These are phyloP conservation scores for Suhomyces ambrosiae DNA, from an alignment of 1,139 yeast genomes.

Conservation along the genomic window DNA sequence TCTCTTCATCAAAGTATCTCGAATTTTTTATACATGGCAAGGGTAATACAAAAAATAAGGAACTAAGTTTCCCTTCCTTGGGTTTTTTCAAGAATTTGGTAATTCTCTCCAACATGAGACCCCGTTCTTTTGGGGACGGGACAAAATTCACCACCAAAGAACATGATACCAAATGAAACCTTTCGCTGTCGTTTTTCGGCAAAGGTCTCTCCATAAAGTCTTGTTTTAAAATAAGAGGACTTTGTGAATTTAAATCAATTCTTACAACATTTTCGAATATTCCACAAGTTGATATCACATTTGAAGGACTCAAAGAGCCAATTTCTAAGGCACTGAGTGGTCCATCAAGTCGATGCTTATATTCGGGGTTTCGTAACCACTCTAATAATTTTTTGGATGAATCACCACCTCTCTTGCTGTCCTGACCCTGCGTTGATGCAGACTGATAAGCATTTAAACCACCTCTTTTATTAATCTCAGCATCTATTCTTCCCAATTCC, in stretches of 20 bases:
- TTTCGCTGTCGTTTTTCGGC: constrained; percentile 47
- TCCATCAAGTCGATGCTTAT: constrained; percentile 17
- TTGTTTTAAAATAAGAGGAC: constrained; percentile 68
- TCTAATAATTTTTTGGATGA: constrained; percentile 73
- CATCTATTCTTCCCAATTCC: constrained; percentile 56
- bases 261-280: constrained; percentile 53
- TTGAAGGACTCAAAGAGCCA: constrained; percentile 73
- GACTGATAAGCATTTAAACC: constrained; percentile 75
- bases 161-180: constrained; percentile 71
- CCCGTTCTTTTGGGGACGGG: constrained; percentile 68
- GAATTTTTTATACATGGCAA: constrained; percentile 84
- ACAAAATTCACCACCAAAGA: constrained; percentile 89
- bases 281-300: constrained; percentile 63
- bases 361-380: constrained; percentile 52
- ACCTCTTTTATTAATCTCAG: constrained; percentile 62
- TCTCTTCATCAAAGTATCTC: constrained; percentile 62
- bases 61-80: constrained; percentile 22
- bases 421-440: constrained; percentile 90
- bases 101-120: constrained; percentile 71
- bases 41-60: constrained; percentile 80
- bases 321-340: constrained; percentile 64
- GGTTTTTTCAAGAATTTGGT: constrained; percentile 54
- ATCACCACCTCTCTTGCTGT: constrained; percentile 79
- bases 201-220: constrained; percentile 81
- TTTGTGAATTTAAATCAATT: constrained; percentile 83